Percentiles rank a stretch among this genome's conserved stretches.
phyloP scores from a whole-genome alignment of 352 stramenopile genomes.

The Thalassiosira ordinaria region DNA sequence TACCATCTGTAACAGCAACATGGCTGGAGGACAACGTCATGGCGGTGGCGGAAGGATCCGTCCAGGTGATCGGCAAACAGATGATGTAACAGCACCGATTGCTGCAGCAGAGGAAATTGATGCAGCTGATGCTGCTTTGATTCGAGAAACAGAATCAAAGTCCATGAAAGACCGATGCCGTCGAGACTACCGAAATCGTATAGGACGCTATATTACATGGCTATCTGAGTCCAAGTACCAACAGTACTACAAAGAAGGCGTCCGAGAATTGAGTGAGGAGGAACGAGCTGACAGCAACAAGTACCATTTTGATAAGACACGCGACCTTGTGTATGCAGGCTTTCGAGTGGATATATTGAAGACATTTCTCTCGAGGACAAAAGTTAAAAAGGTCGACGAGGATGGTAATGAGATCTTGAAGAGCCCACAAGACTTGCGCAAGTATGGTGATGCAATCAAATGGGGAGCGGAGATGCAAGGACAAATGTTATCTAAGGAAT shows the following conservation, averaged over 20 bases:
- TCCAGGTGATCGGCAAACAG: conserved; percentile 2
- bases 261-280: conserved; percentile 14
- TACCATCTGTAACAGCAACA: no score
- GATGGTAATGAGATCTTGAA: background rate
- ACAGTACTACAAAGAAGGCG: conserved; percentile 16
- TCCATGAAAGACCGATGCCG: background rate
- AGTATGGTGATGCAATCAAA: conserved; percentile 33
- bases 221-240: background rate
- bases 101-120: background rate
- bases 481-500: background rate
- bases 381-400: background rate
- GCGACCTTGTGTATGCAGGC: conserved; percentile 21
- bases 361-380: conserved; percentile 16
- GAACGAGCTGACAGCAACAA: background rate
- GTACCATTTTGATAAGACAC: conserved; percentile 9
- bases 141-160: conserved; percentile 14
- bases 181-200: conserved; percentile 14
- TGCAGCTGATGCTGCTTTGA: background rate
- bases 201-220: background rate
- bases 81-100: conserved; percentile 1
- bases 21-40: no score
- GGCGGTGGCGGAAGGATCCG: background rate
- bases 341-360: conserved; percentile 21
- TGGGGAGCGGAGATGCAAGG: conserved; percentile 15
- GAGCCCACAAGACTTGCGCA: background rate